phyloP scores from a whole-genome alignment of 2,329 filamentous ascomycete genomes.

The Emergomyces africanus region DNA sequence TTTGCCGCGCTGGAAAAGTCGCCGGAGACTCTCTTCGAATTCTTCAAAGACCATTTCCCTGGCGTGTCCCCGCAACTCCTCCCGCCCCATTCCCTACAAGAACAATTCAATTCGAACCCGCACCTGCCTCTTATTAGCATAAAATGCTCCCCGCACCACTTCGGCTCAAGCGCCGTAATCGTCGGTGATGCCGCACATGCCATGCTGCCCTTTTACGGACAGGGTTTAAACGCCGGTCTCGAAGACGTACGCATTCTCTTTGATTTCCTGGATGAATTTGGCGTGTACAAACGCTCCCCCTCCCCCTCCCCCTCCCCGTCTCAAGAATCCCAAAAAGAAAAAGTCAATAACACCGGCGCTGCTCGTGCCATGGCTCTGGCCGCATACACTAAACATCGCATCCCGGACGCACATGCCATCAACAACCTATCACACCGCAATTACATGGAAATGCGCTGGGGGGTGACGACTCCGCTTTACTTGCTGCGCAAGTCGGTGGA shows the following conservation, averaged over 20 bases:
- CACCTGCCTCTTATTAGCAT: conserved; percentile 89
- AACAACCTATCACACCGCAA: conserved; percentile 86
- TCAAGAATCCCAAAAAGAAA: conserved; percentile 33
- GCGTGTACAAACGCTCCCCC: conserved; percentile 25
- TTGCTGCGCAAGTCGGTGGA: conserved; percentile 73
- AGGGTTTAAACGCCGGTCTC: conserved; percentile 93
- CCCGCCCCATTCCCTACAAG: conserved; percentile 50
- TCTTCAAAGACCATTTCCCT: conserved; percentile 76
- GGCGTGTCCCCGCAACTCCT: conserved; percentile 56
- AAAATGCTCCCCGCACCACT: conserved; percentile 85
- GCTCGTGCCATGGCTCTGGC: conserved; percentile 42
- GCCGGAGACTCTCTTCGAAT: conserved; percentile 58
- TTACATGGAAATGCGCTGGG: conserved; percentile 84
- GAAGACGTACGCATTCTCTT: conserved; percentile 90
- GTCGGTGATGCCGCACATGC: conserved; percentile 91
- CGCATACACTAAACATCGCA: conserved; percentile 62
- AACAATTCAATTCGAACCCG: conserved; percentile 68
- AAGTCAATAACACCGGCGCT: conserved; percentile 16
- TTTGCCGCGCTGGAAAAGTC: conserved; percentile 56
- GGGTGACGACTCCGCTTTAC: conserved; percentile 67
- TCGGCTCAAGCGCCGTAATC: conserved; percentile 62
- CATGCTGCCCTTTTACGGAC: conserved; percentile 97
- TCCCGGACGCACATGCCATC: conserved; percentile 73
- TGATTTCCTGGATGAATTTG: conserved; percentile 60
- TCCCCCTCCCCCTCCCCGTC: conserved; percentile 25